Evolutionary conservation across 768 basidiomycete genomes (phyloP), one percentile per base, ranked within the genome.

Genomic region (Lactifluus volemus): DNA sequence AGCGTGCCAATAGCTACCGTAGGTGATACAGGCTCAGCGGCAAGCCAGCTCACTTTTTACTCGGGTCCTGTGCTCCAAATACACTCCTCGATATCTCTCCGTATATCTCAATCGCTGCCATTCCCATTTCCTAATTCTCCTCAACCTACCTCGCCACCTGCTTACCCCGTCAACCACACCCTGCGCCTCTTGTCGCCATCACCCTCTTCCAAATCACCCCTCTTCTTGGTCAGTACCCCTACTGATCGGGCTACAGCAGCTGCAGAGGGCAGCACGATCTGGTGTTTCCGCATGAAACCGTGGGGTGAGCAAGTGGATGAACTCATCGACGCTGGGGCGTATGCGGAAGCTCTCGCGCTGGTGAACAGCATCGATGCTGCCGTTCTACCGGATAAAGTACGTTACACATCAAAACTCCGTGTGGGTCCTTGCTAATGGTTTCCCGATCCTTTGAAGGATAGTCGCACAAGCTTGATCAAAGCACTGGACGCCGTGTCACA

Each of bases 291-390:
- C 8, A 86, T 93, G 80, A 82, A 79, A 64, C 74, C 85, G 0
- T 89, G 92, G 86, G 78, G 81, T 6, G 82, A 85, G 21, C 91
- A 96, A 67, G 79, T 97, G 15, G 92, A 96, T 63, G 91, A 95
- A 67, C 78, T 96, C 19, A 84, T 94, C 3, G 71, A 76, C 36
- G 77, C 72, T 4, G 88, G 85, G 0, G 73, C 78, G 36, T 94
- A 94, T 70, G 75, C 78, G 0, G 89, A 96, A 67, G 94, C 91
- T 0, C 77, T 94, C n/a, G 80, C 86, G 2, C 74, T 96, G 7
- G 75, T 96, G 9, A 85, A 89, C 53, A 83, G 76, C 0, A 73
- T 92, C 4, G 89, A 92, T 65, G 76, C 78, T 42, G 71, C 75
- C 11, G 65, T 77, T 3, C 71, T 91, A 17, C 74, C 81, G 2